A percentile compares a stretch with the other conserved stretches of the same genome.
Conservation (phyloP, 441 rosid genomes). For the Arabidopsis lyrata region DNA sequence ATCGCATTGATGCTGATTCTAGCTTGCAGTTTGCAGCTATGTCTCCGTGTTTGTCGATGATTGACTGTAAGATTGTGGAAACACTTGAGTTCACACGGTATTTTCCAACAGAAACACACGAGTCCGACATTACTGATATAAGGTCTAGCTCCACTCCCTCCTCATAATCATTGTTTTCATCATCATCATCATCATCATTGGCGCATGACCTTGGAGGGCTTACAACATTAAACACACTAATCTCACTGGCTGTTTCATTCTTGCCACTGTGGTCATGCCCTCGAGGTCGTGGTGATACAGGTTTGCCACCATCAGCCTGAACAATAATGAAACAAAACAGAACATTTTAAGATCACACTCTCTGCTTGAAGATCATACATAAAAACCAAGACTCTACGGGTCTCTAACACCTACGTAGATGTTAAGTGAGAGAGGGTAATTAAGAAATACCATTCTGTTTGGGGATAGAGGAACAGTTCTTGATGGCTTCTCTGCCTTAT, state of each 20-base stretch:
- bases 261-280: conserved; percentile 34
- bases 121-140: conserved; percentile 64
- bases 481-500: conserved; percentile 38
- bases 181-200: conserved; percentile 40
- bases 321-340: conserved; percentile 11
- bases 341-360: conserved; percentile 16
- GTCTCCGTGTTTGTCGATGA: conserved; percentile 70
- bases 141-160: conserved; percentile 55
- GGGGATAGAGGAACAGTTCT: conserved; percentile 48
- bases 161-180: conserved; percentile 32
- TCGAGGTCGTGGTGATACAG: conserved; percentile 37
- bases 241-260: conserved; percentile 34
- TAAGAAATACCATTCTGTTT: conserved; percentile 40
- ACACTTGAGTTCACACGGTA: conserved; percentile 60
- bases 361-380: background rate
- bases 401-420: background rate
- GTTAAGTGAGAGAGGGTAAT: conserved; percentile 16
- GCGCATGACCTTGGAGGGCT: conserved; percentile 45
- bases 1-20: conserved; percentile 67
- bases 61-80: conserved; percentile 51
- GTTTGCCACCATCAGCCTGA: conserved; percentile 45
- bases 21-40: conserved; percentile 66
- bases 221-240: conserved; percentile 48
- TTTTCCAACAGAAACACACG: conserved; percentile 68
- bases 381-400: background rate